Conservation (phyloP, 208 protist species). For the Porcisia hertigi region DNA sequence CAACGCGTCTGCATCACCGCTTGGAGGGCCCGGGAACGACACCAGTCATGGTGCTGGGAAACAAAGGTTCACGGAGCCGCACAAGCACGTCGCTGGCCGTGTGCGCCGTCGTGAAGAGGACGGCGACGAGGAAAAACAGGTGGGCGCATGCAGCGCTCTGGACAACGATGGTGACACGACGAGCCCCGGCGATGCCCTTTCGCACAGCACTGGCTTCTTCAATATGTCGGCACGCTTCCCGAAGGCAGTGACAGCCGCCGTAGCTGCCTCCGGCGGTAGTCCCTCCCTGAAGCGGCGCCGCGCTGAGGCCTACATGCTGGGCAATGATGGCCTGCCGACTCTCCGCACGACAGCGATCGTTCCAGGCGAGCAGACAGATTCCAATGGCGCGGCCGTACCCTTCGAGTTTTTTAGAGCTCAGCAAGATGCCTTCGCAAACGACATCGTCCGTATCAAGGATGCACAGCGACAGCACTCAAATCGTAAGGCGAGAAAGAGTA, state of each 20-base stretch:
- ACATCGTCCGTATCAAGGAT: constrained; percentile 71
- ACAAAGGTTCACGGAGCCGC: constrained; percentile 3
- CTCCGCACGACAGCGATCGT: constrained; percentile 55
- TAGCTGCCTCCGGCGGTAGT: constrained; percentile 10
- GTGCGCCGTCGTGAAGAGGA: constrained; percentile 65
- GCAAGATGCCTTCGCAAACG: constrained; percentile 68
- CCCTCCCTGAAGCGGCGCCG: constrained; percentile 42
- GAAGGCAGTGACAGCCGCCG: constrained; percentile 16
- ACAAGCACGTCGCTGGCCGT: constrained; percentile 48
- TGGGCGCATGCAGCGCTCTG: not conserved
- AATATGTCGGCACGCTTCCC: constrained; percentile 43
- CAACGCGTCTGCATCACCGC: not conserved
- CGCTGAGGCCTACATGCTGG: constrained; percentile 41
- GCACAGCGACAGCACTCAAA: constrained; percentile 36
- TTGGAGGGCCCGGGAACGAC: not conserved
- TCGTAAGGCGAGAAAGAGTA: not conserved
- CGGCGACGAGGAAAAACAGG: constrained; percentile 18
- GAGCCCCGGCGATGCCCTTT: not conserved
- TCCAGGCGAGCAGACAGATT: constrained; percentile 4
- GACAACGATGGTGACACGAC: not conserved
- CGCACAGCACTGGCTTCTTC: constrained; percentile 42
- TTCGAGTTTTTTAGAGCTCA: constrained; percentile 81
- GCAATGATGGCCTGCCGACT: constrained; percentile 34
- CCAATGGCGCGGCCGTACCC: not conserved
- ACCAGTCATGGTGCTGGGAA: not conserved